A percentile compares a stretch with the other conserved stretches of the same genome.
Evolutionary conservation across 2,329 filamentous ascomycete genomes (phyloP).

Genomic region (Xylaria sp.): DNA sequence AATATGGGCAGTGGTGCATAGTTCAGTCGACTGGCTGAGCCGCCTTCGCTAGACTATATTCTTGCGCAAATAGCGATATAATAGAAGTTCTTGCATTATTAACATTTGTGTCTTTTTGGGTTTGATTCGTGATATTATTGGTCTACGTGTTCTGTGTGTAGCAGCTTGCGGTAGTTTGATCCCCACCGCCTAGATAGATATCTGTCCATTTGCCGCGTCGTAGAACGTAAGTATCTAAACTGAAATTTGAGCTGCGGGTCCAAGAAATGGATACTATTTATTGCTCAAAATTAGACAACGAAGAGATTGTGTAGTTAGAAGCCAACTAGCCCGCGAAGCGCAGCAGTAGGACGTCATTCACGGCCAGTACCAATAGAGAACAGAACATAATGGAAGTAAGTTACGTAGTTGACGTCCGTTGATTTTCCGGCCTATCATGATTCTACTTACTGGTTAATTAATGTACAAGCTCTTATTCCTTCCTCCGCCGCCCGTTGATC

Average conservation of each 20-base stretch:
- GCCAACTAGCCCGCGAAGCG: not conserved
- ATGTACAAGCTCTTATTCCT: slow-evolving; percentile 8
- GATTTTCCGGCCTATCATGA: not conserved
- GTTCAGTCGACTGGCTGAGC: not conserved
- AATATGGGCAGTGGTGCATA: not conserved
- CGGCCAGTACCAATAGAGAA: not conserved
- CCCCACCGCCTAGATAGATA: too few relatives aligned
- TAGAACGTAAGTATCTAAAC: too few relatives aligned
- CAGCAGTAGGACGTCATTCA: not conserved
- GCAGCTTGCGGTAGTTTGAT: too few relatives aligned
- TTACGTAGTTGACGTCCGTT: not conserved
- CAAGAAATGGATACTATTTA: not conserved
- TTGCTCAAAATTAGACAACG: too few relatives aligned
- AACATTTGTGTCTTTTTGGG: not conserved
- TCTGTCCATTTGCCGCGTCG: too few relatives aligned
- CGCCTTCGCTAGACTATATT: not conserved
- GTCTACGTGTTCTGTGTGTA: not conserved
- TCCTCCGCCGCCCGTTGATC: not conserved
- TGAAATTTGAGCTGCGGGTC: not conserved
- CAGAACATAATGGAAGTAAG: not conserved
- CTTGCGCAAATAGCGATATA: not conserved
- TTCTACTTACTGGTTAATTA: not conserved
- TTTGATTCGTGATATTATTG: not conserved
- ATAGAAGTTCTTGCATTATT: not conserved
- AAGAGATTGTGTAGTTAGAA: too few relatives aligned